phyloP scores from a whole-genome alignment of 371 early-diverging fungal species.

The Mucor ambiguus region DNA sequence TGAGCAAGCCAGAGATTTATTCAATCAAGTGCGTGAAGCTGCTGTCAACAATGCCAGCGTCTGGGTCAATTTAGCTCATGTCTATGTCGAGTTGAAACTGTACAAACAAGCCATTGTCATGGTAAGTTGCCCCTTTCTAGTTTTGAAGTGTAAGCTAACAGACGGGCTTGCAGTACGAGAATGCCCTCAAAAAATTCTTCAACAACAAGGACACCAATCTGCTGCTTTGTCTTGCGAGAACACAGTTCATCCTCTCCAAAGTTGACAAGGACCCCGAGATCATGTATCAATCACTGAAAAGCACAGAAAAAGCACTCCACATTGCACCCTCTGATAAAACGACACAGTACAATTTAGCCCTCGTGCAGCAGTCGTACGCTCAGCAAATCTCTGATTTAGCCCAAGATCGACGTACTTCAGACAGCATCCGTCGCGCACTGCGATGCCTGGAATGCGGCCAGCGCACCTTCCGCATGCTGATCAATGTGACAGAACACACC shows the following conservation, averaged over 20 bases:
- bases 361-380: slow-evolving; percentile 85
- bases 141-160: background rate
- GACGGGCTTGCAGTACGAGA: slow-evolving; percentile 62
- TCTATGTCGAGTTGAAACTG: slow-evolving; percentile 72
- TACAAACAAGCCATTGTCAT: slow-evolving; percentile 72
- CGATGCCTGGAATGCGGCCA: slow-evolving; percentile 62
- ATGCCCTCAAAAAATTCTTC: slow-evolving; percentile 54
- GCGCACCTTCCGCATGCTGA: slow-evolving; percentile 55
- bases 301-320: slow-evolving; percentile 58
- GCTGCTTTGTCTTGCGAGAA: slow-evolving; percentile 75
- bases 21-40: slow-evolving; percentile 72
- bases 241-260: slow-evolving; percentile 81
- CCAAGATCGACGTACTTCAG: slow-evolving; percentile 57
- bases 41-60: slow-evolving; percentile 59
- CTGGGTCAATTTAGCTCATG: slow-evolving; percentile 81
- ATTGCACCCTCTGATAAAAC: slow-evolving; percentile 66
- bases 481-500: slow-evolving; percentile 56
- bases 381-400: slow-evolving; percentile 77
- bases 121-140: slow-evolving; percentile 25
- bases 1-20: slow-evolving; percentile 74
- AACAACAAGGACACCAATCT: slow-evolving; percentile 63
- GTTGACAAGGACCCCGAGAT: slow-evolving; percentile 65
- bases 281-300: slow-evolving; percentile 69
- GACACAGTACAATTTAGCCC: slow-evolving; percentile 74
- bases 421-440: slow-evolving; percentile 60